Evolutionary conservation across 2,329 filamentous ascomycete species (phyloP).

Genomic region (Cercospora janseana): DNA sequence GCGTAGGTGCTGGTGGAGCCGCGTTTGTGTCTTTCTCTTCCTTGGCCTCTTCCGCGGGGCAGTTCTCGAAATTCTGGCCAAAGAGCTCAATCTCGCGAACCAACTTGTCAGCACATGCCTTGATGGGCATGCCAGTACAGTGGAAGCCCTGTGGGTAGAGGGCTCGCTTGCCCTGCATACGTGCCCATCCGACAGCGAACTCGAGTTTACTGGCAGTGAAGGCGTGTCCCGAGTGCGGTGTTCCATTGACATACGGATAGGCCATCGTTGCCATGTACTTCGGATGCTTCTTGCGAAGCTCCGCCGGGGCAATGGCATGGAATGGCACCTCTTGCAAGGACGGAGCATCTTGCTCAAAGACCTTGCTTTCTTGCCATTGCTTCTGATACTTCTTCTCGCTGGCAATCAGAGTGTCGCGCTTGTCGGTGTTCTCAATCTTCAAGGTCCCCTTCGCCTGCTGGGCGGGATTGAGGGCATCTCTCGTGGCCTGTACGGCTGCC

Average conservation of each 20-base stretch:
- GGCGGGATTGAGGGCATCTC: slow-evolving; percentile 55
- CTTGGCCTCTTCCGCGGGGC: slow-evolving; percentile 57
- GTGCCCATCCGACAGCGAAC: slow-evolving; percentile 79
- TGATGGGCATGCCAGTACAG: slow-evolving; percentile 97
- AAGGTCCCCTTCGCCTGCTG: slow-evolving; percentile 59
- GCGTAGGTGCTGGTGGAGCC: slow-evolving; percentile 54
- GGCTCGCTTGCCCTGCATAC: slow-evolving; percentile 85
- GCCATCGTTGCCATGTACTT: slow-evolving; percentile 87
- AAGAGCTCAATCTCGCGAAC: slow-evolving; percentile 86
- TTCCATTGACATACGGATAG: slow-evolving; percentile 83
- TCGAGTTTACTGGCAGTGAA: slow-evolving; percentile 93
- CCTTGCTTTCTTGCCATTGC: slow-evolving; percentile 70
- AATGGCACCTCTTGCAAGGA: slow-evolving; percentile 73
- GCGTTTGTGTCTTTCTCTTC: slow-evolving; percentile 50
- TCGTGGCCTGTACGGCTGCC: slow-evolving; percentile 52
- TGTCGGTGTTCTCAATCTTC: slow-evolving; percentile 76
- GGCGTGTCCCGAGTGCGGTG: slow-evolving; percentile 78
- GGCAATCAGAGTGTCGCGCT: slow-evolving; percentile 76
- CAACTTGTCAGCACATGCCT: slow-evolving; percentile 94
- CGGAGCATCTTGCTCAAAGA: slow-evolving; percentile 87
- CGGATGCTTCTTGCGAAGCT: slow-evolving; percentile 75
- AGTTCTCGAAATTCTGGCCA: slow-evolving; percentile 78
- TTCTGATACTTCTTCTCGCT: slow-evolving; percentile 91
- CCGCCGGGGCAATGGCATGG: slow-evolving; percentile 67
- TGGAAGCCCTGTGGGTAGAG: slow-evolving; percentile 94